Percentiles rank a stretch among this genome's conserved stretches.
Evolutionary conservation across 805 yeast species (phyloP).

Genomic region (Saccharomycopsis selenospora): DNA sequence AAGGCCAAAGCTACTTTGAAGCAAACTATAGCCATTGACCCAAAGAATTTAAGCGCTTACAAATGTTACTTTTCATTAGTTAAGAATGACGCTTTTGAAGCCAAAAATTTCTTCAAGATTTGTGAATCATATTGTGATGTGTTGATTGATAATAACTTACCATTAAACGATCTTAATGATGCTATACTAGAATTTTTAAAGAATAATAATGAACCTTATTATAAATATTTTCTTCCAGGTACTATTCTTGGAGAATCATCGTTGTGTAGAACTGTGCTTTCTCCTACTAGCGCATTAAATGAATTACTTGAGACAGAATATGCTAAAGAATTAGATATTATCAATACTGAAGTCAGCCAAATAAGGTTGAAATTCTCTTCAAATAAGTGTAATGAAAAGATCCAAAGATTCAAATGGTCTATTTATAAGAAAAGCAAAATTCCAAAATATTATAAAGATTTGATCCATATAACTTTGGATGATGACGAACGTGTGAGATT

Average conservation of each 20-base stretch:
- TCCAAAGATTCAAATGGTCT: constrained; percentile 32
- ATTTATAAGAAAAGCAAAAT: constrained; percentile 45
- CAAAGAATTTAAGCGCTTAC: constrained; percentile 61
- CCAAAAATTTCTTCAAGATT: constrained; percentile 45
- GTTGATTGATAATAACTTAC: too few relatives aligned
- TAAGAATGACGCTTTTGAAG: constrained; percentile 32
- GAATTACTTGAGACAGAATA: constrained; percentile 37
- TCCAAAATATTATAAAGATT: constrained; percentile 43
- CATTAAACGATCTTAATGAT: too few relatives aligned
- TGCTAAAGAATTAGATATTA: constrained; percentile 34
- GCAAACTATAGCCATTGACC: constrained; percentile 43
- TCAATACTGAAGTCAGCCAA: constrained; percentile 37
- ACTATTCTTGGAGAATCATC: constrained; percentile 43
- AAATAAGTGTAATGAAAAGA: constrained; percentile 35
- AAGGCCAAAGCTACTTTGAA: constrained; percentile 39
- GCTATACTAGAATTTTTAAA: too few relatives aligned
- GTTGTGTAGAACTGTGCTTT: constrained; percentile 43
- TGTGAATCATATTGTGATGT: constrained; percentile 39
- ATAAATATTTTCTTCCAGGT: constrained; percentile 49
- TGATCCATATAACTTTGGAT: constrained; percentile 54
- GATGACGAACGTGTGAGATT: constrained; percentile 49
- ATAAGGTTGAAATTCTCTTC: constrained; percentile 45
- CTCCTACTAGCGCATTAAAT: constrained; percentile 40
- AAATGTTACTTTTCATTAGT: constrained; percentile 61
- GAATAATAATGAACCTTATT: constrained; percentile 43